Evolutionary conservation across 108 stramenopile species (phyloP), one percentile per base, ranked within the genome.

Genomic region (Licmophora abbreviata): DNA sequence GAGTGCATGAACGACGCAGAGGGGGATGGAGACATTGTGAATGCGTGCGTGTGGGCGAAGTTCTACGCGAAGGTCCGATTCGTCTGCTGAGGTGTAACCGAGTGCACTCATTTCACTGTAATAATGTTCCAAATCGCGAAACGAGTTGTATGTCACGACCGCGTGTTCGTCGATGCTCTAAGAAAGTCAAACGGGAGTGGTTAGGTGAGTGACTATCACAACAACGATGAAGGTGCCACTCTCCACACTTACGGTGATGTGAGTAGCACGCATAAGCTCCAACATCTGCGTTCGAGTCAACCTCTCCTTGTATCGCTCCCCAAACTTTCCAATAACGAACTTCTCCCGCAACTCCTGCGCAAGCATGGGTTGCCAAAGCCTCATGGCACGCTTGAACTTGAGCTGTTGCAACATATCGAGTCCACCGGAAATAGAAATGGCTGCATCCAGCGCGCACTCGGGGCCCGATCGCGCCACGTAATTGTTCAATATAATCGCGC

Each of bases 361-460:
- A 7, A 95, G 61, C 58, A 94, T 70, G 0, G 95, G 95, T 59
- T 96, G 95, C 93, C 93, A 96, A 11, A 94, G 49, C 23, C 81
- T 68, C 60, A 76, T 79, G 7, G 80, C 72, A 32, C 93, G 82
- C 26, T 48, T 46, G 38, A 69, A 79, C 48, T 75, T 45, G 8
- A 66, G 45, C 31, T 88, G 67, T 44, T 72, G 69, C 9, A 82
- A 56, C 82, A 86, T 88, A 56, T 93, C 92, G 44, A 93, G 61
- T n/a, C 81, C 87, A 18, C 85, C 92, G 12, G 73, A 73, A 12
- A 93, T 47, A 17, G 78, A 70, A 21, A 89, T 66, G 3, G 81
- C 88, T 8, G 79, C 76, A 71, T 88, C 85, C 24, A 93, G 54
- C 0, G 65, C 66, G 56, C 77, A 79, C 12, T 81, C 66, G 4